Percentiles rank a stretch among this genome's conserved stretches.
These are phyloP conservation scores for Aureoboletus auriporus DNA, from an alignment of 768 basidiomycete genomes.

Conservation along the genomic window DNA sequence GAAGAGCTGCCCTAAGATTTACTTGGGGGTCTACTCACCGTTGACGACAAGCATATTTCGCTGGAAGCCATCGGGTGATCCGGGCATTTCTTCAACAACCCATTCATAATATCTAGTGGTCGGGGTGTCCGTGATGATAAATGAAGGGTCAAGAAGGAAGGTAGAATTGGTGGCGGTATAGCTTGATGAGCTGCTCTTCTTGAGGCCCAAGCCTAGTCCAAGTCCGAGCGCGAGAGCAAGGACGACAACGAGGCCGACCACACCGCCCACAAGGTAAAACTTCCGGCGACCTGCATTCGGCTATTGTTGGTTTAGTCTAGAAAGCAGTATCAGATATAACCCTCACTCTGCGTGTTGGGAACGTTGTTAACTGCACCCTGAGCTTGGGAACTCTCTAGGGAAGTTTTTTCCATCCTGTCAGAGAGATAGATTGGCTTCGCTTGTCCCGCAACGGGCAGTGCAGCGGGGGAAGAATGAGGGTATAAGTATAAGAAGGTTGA, in stretches of 20 bases:
- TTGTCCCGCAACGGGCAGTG: not conserved
- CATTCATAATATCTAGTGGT: conserved; percentile 43
- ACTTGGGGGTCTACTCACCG: conserved; percentile 20
- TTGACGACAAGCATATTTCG: conserved; percentile 47
- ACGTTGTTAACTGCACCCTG: not conserved
- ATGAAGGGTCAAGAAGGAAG: conserved; percentile 27
- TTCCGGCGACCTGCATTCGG: conserved; percentile 17
- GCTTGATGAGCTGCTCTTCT: conserved; percentile 13
- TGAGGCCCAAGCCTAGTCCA: conserved; percentile 27
- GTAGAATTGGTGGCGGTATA: conserved; percentile 23
- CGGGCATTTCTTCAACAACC: conserved; percentile 35
- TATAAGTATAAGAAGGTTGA: conserved; percentile 3
- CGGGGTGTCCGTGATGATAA: conserved; percentile 25
- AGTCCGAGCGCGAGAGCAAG: conserved; percentile 26
- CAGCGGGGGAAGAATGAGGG: not conserved
- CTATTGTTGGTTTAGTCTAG: not conserved
- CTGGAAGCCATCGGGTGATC: conserved; percentile 40
- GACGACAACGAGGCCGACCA: conserved; percentile 10
- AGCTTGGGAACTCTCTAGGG: conserved; percentile 3
- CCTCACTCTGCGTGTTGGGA: conserved; percentile 7
- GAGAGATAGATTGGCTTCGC: not conserved
- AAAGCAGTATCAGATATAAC: not conserved
- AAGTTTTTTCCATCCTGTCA: conserved; percentile 6
- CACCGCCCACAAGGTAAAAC: conserved; percentile 13
- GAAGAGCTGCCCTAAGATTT: not conserved